Base-by-base conservation (phyloP, 805 yeast genomes). In the Starmera pachycereana region DNA sequence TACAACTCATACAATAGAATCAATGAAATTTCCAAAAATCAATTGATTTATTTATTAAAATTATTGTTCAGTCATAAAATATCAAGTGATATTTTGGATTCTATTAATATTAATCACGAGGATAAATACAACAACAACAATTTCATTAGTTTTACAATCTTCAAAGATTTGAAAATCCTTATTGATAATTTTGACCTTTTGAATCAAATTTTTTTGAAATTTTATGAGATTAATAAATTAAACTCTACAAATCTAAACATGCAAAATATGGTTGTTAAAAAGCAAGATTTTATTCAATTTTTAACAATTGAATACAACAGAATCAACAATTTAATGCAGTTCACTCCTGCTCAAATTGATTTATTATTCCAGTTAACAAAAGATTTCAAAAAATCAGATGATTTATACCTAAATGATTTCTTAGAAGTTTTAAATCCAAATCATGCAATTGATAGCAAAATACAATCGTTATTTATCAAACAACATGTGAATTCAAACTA, bases 341-440 rank as follows among this genome's bases (percentile, higher is more conserved):
- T 66, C 36, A 62, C 70, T 0, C 69, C 68, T 2, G 58, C 67
- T 3, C 70, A 66, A 43, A 63, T 66, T 8, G 56, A 62, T 38
- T 41, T 66, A 14, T 44, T 66, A 37, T 66, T 66, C 45, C 54
- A 29, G 27, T 13, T 28, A 36, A 16, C 25, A 9, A 12, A n/a
- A 10, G 12, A n/a, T 12, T 28, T 12, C 13, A n/a, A 16, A 29
- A 18, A 16, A 13, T n/a, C 25, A 29, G 12, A 22, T 28, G 25
- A 4, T 12, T 6, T 22, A 7, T 22, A 22, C 27, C 9, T 22
- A 22, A 22, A 22, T 22, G 65, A 61, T 44, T 61, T 61, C 34
- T 49, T 59, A 53, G 57, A 60, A 44, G 54, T 61, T 14, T 25
- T 58, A 19, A 61, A 61, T 43, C 63, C 64, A 18, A 61, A 61